Evolutionary conservation across 2,329 filamentous ascomycete species (phyloP).

Genomic region (Colletotrichum sp.): DNA sequence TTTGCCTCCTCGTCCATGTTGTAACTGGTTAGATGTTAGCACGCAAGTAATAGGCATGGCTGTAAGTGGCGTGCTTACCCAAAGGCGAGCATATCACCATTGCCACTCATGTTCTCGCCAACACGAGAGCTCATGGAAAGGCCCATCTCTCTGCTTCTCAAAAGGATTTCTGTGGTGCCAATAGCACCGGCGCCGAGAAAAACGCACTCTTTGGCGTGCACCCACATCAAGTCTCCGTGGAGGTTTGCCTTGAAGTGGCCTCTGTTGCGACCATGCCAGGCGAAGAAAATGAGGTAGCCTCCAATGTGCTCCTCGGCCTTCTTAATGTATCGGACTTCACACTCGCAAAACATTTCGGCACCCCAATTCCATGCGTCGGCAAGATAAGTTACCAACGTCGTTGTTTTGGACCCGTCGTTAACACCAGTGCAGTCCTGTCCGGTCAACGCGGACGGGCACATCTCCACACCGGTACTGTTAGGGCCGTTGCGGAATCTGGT

Average conservation of each 20-base stretch:
- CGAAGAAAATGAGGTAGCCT: slow-evolving; percentile 69
- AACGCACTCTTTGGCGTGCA: slow-evolving; percentile 67
- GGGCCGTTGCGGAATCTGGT: slow-evolving; percentile 66
- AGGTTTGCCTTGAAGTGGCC: slow-evolving; percentile 58
- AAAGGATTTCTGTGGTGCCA: slow-evolving; percentile 69
- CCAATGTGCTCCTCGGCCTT: slow-evolving; percentile 49
- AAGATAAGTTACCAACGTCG: slow-evolving; percentile 69
- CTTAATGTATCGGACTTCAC: slow-evolving; percentile 68
- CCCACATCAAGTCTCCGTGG: slow-evolving; percentile 68
- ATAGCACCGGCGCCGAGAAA: slow-evolving; percentile 71
- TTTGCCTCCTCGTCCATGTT: slow-evolving; percentile 64
- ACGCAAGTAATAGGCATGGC: neutral
- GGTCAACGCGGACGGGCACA: slow-evolving; percentile 63
- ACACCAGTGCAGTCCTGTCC: slow-evolving; percentile 69
- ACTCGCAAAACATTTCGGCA: slow-evolving; percentile 73
- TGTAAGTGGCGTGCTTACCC: slow-evolving; percentile 43
- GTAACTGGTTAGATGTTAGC: slow-evolving; percentile 46
- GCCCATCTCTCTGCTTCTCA: slow-evolving; percentile 64
- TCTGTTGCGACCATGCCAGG: slow-evolving; percentile 66
- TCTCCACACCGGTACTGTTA: slow-evolving; percentile 68
- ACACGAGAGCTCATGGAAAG: slow-evolving; percentile 61
- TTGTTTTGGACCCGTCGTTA: slow-evolving; percentile 73
- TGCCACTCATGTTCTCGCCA: slow-evolving; percentile 67
- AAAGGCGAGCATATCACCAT: slow-evolving; percentile 70
- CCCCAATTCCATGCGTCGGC: slow-evolving; percentile 76